Evolutionary conservation across 1,284 basidiomycete genomes (phyloP), one percentile per base, ranked within the genome.

Genomic region (Stygiomarasmius scandens): DNA sequence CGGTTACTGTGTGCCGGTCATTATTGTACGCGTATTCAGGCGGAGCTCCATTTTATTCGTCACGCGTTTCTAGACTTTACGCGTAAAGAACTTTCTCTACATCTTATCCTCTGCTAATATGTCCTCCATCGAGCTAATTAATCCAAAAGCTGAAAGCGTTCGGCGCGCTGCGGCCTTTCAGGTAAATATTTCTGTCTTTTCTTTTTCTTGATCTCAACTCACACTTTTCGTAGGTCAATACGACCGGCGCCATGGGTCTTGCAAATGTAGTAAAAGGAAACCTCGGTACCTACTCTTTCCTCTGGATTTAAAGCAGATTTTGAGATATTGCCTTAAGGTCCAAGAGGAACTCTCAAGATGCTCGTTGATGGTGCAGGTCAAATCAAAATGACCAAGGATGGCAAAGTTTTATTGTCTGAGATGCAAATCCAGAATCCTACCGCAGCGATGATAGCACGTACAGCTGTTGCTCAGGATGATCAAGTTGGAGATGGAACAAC

Each of bases 401-500:
- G 97, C 66, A 99, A 99, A 78, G 96, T 98, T 46, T 79, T 99
- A 55, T 83, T 99, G 56, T 98, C 96, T 44, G 97, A 99, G 79
- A 99, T 99, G 97, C 97, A 99, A 80, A 99, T 99, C 68, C 95
- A 97, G 73, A 99, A 99, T 74, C 97, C 97, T 19, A 99, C 97
- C 10, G 97, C 97, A 10, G 96, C 97, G 44, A 98, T 99, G 95
- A 96, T 99, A 71, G 97, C 97, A 43, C 87, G 96, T 57, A 98
- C 96, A 43, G 96, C 96, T 32, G 96, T 98, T 16, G 96, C 96
- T 1, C 96, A 99, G 75, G 96, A 99, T 69, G 97, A 99, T 74
- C 96, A 98, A 82, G 96, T 96, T 54, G 97, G 97, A 59, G 97
- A 99, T 74, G 97, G 97, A 52, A 99, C 97, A 41, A 99, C 97